Evolutionary conservation across 1,284 basidiomycete species (phyloP).

Genomic region (Tetrapyrgos nigripes): DNA sequence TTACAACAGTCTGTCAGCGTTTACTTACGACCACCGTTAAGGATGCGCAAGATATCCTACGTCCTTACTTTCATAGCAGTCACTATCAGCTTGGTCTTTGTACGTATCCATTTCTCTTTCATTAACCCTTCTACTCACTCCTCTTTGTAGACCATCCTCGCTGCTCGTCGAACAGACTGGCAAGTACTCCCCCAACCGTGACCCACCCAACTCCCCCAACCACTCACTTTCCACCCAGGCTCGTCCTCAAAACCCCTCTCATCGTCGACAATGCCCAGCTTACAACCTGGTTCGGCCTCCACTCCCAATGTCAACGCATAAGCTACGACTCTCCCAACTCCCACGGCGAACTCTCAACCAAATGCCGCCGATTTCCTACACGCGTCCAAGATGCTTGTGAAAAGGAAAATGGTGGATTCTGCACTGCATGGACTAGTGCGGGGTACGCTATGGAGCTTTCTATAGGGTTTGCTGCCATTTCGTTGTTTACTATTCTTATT

Average conservation of each 20-base stretch:
- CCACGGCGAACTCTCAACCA: conserved; percentile 59
- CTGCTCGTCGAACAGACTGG: conserved; percentile 69
- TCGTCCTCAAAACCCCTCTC: conserved; percentile 58
- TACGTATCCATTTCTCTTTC: conserved; percentile 38
- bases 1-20: no score
- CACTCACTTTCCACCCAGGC: conserved; percentile 48
- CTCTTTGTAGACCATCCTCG: conserved; percentile 58
- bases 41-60: conserved; percentile 74
- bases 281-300: conserved; percentile 64
- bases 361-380: conserved; percentile 70
- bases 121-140: conserved; percentile 7
- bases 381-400: conserved; percentile 69
- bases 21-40: no score
- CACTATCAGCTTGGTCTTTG: conserved; percentile 55
- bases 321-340: conserved; percentile 48
- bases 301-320: conserved; percentile 60
- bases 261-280: conserved; percentile 49
- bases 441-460: conserved; percentile 67
- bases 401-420: conserved; percentile 63
- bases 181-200: conserved; percentile 36
- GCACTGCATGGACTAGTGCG: conserved; percentile 73
- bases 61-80: conserved; percentile 63
- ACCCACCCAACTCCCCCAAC: conserved; percentile 3
- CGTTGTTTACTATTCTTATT: conserved; percentile 63
- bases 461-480: conserved; percentile 65